Conservation (phyloP, 129 eudicot species). For the Pittosporum tobira region DNA sequence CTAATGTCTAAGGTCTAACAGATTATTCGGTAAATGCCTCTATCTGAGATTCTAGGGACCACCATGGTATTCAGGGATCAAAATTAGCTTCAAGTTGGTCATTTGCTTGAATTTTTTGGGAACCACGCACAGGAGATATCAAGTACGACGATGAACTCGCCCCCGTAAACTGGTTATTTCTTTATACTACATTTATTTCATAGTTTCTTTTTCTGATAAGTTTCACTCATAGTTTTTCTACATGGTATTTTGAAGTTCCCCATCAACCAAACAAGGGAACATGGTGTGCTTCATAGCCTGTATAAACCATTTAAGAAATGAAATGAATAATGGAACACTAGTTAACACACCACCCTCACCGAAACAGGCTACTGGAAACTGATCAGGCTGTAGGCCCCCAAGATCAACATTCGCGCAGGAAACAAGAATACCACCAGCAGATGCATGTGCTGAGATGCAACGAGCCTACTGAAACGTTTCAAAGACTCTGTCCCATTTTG, state of each 20-base stretch:
- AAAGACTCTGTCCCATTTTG: conserved; percentile 49
- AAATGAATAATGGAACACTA: no score
- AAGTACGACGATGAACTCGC: not conserved
- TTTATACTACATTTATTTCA: no score
- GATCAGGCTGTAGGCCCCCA: conserved; percentile 31
- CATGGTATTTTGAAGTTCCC: not conserved
- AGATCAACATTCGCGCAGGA: conserved; percentile 52
- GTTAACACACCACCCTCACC: not conserved
- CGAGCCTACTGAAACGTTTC: conserved; percentile 59
- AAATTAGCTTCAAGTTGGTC: no score
- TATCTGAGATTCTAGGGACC: no score
- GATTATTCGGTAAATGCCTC: no score
- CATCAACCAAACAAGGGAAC: conserved; percentile 7
- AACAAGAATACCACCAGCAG: conserved; percentile 57
- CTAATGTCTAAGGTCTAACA: no score
- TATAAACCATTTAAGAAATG: not conserved
- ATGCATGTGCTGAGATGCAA: conserved; percentile 76
- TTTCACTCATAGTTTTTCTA: not conserved
- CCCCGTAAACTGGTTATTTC: no score
- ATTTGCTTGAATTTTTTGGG: no score
- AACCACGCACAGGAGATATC: no score
- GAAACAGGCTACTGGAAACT: conserved; percentile 11
- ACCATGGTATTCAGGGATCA: no score
- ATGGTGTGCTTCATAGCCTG: not conserved
- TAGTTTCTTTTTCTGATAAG: not conserved